Evolutionary conservation across 2,329 filamentous ascomycete genomes (phyloP).

Genomic region (Cordyceps farinosa): DNA sequence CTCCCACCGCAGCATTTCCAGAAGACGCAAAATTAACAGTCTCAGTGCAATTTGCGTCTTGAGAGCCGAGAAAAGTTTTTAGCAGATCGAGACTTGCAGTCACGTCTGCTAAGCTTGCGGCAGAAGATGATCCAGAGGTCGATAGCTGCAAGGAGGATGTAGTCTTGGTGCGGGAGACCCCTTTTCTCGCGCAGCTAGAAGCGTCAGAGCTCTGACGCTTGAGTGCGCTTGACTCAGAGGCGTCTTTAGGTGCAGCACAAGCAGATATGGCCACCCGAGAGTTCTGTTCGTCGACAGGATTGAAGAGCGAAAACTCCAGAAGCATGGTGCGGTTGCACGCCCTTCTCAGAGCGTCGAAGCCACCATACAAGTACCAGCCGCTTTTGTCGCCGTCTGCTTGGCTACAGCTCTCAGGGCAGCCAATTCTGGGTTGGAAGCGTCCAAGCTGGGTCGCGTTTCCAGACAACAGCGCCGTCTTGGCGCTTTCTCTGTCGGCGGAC

Average conservation of each 20-base stretch:
- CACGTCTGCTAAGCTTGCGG: not conserved
- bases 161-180: not conserved
- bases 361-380: not conserved
- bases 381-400: not conserved
- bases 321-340: conserved; percentile 4
- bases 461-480: not conserved
- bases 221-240: too few species aligned
- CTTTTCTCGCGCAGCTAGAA: not conserved
- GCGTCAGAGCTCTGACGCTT: not conserved
- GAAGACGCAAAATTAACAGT: conserved; percentile 31
- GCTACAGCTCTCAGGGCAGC: conserved; percentile 1
- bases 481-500: not conserved
- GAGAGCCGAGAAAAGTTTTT: not conserved
- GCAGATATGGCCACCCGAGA: not conserved
- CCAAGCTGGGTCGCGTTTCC: not conserved
- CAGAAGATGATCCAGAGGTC: not conserved
- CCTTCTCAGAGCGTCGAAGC: not conserved
- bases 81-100: not conserved
- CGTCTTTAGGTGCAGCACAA: not conserved
- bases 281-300: not conserved
- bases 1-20: conserved; percentile 29
- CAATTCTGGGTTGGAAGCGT: not conserved
- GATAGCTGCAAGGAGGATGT: not conserved
- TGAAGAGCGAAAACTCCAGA: conserved; percentile 1
- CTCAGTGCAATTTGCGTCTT: conserved; percentile 9